phyloP scores from a whole-genome alignment of 192 early-diverging fungal genomes.

The Coemansia sp. region DNA sequence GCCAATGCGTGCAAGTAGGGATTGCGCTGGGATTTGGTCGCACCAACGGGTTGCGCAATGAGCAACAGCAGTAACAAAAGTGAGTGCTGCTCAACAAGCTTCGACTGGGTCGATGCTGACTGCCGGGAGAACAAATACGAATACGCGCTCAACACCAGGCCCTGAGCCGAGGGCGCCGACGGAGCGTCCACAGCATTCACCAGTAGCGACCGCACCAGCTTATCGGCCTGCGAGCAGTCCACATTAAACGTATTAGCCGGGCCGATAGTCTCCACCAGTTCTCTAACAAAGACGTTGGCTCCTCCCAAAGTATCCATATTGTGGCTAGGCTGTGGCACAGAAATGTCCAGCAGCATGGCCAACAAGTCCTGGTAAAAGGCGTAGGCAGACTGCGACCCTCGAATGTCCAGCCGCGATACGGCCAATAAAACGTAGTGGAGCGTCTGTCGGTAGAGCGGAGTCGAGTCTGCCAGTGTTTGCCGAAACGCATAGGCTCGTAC shows the following conservation, averaged over 20 bases:
- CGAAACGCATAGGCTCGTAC: slow-evolving; percentile 41
- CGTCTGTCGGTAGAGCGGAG: slow-evolving; percentile 25
- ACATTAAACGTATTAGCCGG: slow-evolving; percentile 38
- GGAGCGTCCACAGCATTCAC: slow-evolving; percentile 24
- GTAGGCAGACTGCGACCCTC: slow-evolving; percentile 14
- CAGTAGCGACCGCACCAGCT: slow-evolving; percentile 22
- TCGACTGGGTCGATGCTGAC: slow-evolving; percentile 10
- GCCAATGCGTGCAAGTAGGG: slow-evolving; percentile 32
- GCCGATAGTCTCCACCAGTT: slow-evolving; percentile 30
- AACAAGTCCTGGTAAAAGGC: slow-evolving; percentile 31
- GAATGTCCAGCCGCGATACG: slow-evolving; percentile 33
- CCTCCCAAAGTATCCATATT: background rate
- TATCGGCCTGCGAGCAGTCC: slow-evolving; percentile 32
- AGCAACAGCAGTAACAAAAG: slow-evolving; percentile 37
- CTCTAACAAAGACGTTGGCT: slow-evolving; percentile 16
- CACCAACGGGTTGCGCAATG: slow-evolving; percentile 14
- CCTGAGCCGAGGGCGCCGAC: slow-evolving; percentile 19
- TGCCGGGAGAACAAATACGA: slow-evolving; percentile 47
- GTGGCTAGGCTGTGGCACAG: slow-evolving; percentile 19
- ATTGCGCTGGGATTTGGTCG: slow-evolving; percentile 1
- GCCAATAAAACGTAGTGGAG: slow-evolving; percentile 38
- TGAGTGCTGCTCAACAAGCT: slow-evolving; percentile 34
- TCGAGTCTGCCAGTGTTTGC: slow-evolving; percentile 37
- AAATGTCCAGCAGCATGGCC: slow-evolving; percentile 27
- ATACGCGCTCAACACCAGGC: slow-evolving; percentile 46